A percentile compares a stretch with the other conserved stretches of the same genome.
phyloP scores from a whole-genome alignment of 1,284 basidiomycete genomes.

The Microbotryum lychnidis-dioicae region DNA sequence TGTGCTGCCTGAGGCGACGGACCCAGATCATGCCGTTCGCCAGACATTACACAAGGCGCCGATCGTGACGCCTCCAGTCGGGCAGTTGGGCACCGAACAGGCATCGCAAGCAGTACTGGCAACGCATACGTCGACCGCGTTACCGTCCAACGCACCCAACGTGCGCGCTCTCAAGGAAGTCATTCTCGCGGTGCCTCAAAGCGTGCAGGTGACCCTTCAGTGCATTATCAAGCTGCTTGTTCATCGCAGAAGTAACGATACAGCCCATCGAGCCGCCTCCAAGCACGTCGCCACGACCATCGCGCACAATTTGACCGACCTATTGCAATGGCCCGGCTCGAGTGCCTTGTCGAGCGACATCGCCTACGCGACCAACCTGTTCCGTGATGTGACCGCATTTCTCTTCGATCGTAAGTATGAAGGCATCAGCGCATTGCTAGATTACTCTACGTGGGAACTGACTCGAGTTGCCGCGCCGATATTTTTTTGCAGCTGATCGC shows the following conservation, averaged over 20 bases:
- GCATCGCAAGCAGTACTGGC: no score
- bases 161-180: no score
- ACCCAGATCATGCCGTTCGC: slow-evolving; percentile 7
- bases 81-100: no score
- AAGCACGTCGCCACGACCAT: slow-evolving; percentile 58
- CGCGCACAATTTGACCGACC: slow-evolving; percentile 63
- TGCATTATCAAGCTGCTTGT: slow-evolving; percentile 69
- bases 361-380: slow-evolving; percentile 54
- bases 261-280: slow-evolving; percentile 69
- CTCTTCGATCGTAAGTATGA: slow-evolving; percentile 67
- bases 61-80: no score
- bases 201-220: no score
- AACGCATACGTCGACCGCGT: no score
- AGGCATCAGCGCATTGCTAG: not conserved
- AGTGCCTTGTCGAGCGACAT: slow-evolving; percentile 36
- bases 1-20: not conserved
- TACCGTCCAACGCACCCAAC: slow-evolving; percentile 45
- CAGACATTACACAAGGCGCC: no score
- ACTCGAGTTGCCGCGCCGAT: not conserved
- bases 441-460: not conserved
- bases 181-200: no score
- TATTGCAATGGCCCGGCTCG: slow-evolving; percentile 54
- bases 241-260: slow-evolving; percentile 67
- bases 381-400: slow-evolving; percentile 62
- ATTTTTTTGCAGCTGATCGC: slow-evolving; percentile 37